phyloP scores from a whole-genome alignment of 2,329 filamentous ascomycete genomes.

The Juglanconis juglandina region DNA sequence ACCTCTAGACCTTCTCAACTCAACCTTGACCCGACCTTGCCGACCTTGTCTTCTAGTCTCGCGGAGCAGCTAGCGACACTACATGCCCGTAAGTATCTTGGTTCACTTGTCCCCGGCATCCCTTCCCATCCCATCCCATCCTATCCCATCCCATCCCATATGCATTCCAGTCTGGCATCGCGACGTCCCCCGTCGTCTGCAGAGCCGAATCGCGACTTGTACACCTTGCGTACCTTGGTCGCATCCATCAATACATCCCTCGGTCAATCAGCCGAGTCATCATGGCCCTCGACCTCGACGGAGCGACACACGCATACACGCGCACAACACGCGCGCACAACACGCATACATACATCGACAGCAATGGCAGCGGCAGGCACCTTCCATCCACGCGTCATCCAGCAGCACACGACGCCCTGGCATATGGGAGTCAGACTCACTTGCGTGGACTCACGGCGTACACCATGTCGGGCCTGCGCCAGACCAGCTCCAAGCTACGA shows the following conservation, averaged over 20 bases:
- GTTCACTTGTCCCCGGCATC: neutral
- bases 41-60: neutral
- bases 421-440: no score
- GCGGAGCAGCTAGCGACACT: neutral
- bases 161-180: neutral
- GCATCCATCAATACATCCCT: neutral
- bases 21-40: neutral
- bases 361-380: no score
- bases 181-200: neutral
- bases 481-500: no score
- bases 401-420: no score
- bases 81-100: slow-evolving; percentile 9
- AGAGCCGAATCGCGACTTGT: slow-evolving; percentile 8
- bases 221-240: neutral
- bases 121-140: neutral
- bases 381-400: no score
- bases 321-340: no score
- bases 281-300: no score
- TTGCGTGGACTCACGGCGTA: no score
- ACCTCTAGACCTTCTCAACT: neutral
- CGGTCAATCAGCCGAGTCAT: no score
- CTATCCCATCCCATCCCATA: neutral
- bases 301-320: no score
- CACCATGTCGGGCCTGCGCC: no score
- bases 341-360: no score